Evolutionary conservation across 2,329 filamentous ascomycete genomes (phyloP).

Genomic region (Colletotrichum melonis): DNA sequence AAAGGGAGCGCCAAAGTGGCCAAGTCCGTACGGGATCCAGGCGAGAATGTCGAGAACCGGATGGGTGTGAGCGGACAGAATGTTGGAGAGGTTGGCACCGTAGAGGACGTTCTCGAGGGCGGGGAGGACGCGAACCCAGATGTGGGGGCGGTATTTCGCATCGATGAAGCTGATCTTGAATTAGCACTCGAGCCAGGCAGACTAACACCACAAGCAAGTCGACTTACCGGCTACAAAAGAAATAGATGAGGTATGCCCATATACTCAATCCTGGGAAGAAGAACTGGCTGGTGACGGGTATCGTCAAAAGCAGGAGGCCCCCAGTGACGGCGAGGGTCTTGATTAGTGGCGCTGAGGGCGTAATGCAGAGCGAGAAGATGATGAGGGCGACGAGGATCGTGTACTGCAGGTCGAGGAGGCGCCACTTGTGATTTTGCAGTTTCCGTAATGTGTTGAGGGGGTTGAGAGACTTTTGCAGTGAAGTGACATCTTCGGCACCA

Average conservation of each 20-base stretch:
- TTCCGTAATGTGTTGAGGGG: slow-evolving; percentile 81
- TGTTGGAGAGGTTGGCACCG: slow-evolving; percentile 94
- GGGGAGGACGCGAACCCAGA: slow-evolving; percentile 94
- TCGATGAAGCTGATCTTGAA: slow-evolving; percentile 79
- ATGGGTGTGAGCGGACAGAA: slow-evolving; percentile 90
- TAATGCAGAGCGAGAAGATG: slow-evolving; percentile 86
- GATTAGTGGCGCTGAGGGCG: slow-evolving; percentile 81
- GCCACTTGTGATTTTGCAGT: slow-evolving; percentile 83
- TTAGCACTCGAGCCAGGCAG: background rate
- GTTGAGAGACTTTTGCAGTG: slow-evolving; percentile 84
- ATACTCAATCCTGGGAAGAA: slow-evolving; percentile 89
- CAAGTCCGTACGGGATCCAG: slow-evolving; percentile 92
- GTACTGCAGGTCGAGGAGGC: slow-evolving; percentile 87
- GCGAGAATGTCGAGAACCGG: slow-evolving; percentile 87
- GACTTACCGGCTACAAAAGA: slow-evolving; percentile 91
- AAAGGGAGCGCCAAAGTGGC: slow-evolving; percentile 88
- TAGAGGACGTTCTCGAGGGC: slow-evolving; percentile 97
- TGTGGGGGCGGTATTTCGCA: slow-evolving; percentile 87
- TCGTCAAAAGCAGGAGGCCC: slow-evolving; percentile 76
- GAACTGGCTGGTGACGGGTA: slow-evolving; percentile 91
- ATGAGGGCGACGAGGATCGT: slow-evolving; percentile 77
- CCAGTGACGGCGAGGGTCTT: slow-evolving; percentile 79
- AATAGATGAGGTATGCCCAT: slow-evolving; percentile 88
- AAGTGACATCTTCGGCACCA: slow-evolving; percentile 72
- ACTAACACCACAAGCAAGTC: background rate